A percentile compares a stretch with the other conserved stretches of the same genome.
Evolutionary conservation across 2,329 filamentous ascomycete species (phyloP).

Genomic region (Chrysosphaeria jannelii): DNA sequence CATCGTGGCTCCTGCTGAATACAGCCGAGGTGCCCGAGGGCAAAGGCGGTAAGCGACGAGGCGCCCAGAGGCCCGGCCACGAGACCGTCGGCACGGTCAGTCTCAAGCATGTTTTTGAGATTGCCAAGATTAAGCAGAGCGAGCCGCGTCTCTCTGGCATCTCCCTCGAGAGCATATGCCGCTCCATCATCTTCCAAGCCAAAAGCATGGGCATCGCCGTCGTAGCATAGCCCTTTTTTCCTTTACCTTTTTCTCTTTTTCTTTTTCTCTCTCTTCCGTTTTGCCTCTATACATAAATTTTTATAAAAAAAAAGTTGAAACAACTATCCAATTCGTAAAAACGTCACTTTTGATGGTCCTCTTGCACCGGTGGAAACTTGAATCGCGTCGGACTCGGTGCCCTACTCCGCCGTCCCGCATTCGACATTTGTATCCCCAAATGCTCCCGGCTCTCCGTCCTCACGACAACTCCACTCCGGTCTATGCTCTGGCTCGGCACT

Average conservation of each 20-base stretch:
- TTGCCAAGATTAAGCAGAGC: slow-evolving; percentile 79
- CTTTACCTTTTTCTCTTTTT: not conserved
- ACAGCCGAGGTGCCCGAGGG: slow-evolving; percentile 43
- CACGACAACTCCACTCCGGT: slow-evolving; percentile 43
- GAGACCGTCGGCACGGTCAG: slow-evolving; percentile 63
- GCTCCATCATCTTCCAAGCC: slow-evolving; percentile 42
- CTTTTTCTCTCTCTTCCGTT: not conserved
- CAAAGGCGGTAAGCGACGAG: slow-evolving; percentile 52
- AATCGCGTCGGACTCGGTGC: slow-evolving; percentile 24
- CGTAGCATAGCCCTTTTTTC: slow-evolving; percentile 5
- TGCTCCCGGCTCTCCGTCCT: slow-evolving; percentile 69
- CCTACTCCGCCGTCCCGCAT: slow-evolving; percentile 24
- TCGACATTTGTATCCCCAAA: slow-evolving; percentile 22
- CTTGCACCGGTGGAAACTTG: slow-evolving; percentile 17
- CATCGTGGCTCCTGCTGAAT: slow-evolving; percentile 62
- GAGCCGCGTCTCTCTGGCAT: slow-evolving; percentile 46
- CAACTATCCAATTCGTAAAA: not conserved
- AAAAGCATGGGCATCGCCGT: slow-evolving; percentile 48
- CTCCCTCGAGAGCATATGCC: slow-evolving; percentile 39
- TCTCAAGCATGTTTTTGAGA: slow-evolving; percentile 90
- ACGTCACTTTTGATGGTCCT: not conserved
- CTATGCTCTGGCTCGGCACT: slow-evolving; percentile 11
- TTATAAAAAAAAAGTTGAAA: not conserved
- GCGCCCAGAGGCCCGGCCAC: slow-evolving; percentile 41
- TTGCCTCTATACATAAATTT: not conserved